Evolutionary conservation across 305 asterid genomes (phyloP).

Genomic region (Solanum hybrid): DNA sequence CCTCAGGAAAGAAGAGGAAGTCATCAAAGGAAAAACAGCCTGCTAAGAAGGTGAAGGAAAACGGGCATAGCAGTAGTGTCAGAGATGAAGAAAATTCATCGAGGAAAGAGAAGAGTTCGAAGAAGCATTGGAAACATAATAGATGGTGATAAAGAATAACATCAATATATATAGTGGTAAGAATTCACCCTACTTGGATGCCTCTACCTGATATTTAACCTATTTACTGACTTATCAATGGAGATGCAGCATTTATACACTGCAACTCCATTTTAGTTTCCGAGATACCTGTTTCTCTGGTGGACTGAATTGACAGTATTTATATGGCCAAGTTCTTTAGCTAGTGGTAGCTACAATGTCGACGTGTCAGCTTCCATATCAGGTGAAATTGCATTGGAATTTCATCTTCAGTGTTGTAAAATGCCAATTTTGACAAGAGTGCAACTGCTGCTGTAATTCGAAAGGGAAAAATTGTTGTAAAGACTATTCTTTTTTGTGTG

Average conservation of each 20-base stretch:
- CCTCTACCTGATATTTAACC: not conserved
- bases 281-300: not conserved
- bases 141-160: not conserved
- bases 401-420: not conserved
- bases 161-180: not conserved
- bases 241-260: not conserved
- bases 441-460: not conserved
- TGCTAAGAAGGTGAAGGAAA: constrained; percentile 29
- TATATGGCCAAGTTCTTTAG: not conserved
- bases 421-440: not conserved
- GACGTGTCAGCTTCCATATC: not conserved
- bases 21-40: constrained; percentile 24
- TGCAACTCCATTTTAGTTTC: not conserved
- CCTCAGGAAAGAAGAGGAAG: constrained; percentile 58
- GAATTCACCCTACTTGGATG: not conserved
- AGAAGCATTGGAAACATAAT: constrained; percentile 14
- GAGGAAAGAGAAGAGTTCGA: constrained; percentile 24
- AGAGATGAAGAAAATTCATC: not conserved
- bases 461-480: not conserved
- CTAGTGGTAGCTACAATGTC: not conserved
- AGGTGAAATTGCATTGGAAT: not conserved
- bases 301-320: not conserved
- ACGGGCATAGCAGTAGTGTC: not conserved
- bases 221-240: not conserved
- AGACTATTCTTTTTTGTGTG: not conserved